Conservation (phyloP, 176 grass and related monocot genomes). For the Ananas comosus region DNA sequence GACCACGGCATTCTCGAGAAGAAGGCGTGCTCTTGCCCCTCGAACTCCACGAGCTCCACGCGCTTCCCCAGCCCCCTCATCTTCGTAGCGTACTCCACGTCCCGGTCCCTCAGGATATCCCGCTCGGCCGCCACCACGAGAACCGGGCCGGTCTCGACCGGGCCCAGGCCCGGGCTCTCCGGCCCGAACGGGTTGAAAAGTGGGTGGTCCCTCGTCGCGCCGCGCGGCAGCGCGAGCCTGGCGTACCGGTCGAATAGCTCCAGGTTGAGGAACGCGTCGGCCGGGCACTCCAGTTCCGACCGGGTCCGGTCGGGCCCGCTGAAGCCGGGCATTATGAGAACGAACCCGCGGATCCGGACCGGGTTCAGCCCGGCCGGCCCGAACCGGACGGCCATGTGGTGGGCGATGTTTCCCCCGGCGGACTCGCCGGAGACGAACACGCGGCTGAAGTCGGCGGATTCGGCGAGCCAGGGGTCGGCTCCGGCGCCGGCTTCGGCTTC, state of each 20-base stretch:
- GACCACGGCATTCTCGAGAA: slow-evolving; percentile 26
- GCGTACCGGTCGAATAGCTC: neutral
- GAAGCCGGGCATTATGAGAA: slow-evolving; percentile 47
- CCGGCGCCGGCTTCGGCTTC: neutral
- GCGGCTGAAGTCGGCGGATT: slow-evolving; percentile 16
- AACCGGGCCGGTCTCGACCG: slow-evolving; percentile 20
- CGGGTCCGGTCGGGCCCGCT: slow-evolving; percentile 6
- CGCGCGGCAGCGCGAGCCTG: slow-evolving; percentile 26
- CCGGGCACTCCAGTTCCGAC: slow-evolving; percentile 29
- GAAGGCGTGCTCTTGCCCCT: slow-evolving; percentile 39
- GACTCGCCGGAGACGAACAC: slow-evolving; percentile 34
- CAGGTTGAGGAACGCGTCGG: slow-evolving; percentile 24
- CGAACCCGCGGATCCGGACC: slow-evolving; percentile 27
- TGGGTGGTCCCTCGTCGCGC: slow-evolving; percentile 26
- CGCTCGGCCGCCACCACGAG: slow-evolving; percentile 32
- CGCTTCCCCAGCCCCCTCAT: slow-evolving; percentile 29
- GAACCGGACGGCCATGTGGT: slow-evolving; percentile 38
- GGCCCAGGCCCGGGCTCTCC: slow-evolving; percentile 18
- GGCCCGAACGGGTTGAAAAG: slow-evolving; percentile 22
- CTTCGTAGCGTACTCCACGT: slow-evolving; percentile 29
- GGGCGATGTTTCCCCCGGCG: slow-evolving; percentile 33
- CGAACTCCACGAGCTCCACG: slow-evolving; percentile 26
- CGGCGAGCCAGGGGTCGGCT: slow-evolving; percentile 26
- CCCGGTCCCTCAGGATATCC: slow-evolving; percentile 32
- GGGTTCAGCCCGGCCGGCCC: slow-evolving; percentile 22